phyloP scores from a whole-genome alignment of 2,329 filamentous ascomycete genomes.

The Cercospora citrullina region DNA sequence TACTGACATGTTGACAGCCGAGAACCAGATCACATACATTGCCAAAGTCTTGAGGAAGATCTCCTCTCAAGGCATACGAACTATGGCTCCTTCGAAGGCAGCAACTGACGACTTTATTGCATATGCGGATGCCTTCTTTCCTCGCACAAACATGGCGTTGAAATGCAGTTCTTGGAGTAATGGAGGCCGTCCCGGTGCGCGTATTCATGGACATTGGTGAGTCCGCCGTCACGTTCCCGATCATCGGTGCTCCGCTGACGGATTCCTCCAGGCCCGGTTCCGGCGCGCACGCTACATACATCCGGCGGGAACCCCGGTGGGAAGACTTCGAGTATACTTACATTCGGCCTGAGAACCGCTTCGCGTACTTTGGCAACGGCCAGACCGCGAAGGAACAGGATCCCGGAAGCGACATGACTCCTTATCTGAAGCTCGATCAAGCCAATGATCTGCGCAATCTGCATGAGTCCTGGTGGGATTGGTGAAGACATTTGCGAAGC shows the following conservation, averaged over 20 bases:
- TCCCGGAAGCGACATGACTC: slow-evolving; percentile 59
- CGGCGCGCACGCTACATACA: slow-evolving; percentile 60
- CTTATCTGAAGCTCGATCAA: slow-evolving; percentile 60
- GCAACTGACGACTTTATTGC: slow-evolving; percentile 51
- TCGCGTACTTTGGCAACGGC: slow-evolving; percentile 64
- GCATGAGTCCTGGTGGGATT: slow-evolving; percentile 65
- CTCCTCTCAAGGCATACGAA: slow-evolving; percentile 64
- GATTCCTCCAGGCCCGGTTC: slow-evolving; percentile 57
- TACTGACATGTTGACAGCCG: slow-evolving; percentile 44
- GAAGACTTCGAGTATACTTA: slow-evolving; percentile 60
- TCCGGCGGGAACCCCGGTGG: slow-evolving; percentile 58
- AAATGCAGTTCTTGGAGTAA: slow-evolving; percentile 74
- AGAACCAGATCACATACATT: slow-evolving; percentile 65
- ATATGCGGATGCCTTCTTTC: slow-evolving; percentile 50
- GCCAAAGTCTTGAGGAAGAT: slow-evolving; percentile 69
- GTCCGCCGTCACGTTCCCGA: neutral
- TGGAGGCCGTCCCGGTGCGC: slow-evolving; percentile 52
- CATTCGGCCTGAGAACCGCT: slow-evolving; percentile 50
- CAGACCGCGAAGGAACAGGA: slow-evolving; percentile 62
- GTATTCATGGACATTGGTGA: slow-evolving; percentile 65
- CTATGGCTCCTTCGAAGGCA: slow-evolving; percentile 56
- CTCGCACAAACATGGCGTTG: slow-evolving; percentile 56
- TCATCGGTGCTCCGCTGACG: neutral
- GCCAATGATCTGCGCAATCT: slow-evolving; percentile 61
- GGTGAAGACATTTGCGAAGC: slow-evolving; percentile 4